Evolutionary conservation across 176 grass and related monocot genomes (phyloP).

Genomic region (Themeda triandra): DNA sequence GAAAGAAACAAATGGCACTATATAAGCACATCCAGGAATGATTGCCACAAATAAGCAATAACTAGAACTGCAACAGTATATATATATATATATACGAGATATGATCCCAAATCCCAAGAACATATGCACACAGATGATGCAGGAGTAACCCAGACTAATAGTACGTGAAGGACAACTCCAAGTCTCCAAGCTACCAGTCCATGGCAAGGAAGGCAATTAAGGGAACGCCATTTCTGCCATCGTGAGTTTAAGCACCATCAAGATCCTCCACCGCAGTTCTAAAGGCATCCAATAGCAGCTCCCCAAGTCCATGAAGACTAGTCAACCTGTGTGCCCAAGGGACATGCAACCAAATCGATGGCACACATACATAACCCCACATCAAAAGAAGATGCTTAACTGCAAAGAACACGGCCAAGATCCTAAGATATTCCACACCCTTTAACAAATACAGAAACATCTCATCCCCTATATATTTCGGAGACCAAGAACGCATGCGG

Average conservation of each 20-base stretch:
- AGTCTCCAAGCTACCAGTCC: not conserved
- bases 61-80: not conserved
- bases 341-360: conserved; percentile 1
- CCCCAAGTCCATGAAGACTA: not conserved
- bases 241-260: not conserved
- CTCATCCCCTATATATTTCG: not conserved
- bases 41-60: not conserved
- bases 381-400: conserved; percentile 28
- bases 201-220: not conserved
- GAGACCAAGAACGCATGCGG: conserved; percentile 7
- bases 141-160: not conserved
- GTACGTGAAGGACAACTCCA: not conserved
- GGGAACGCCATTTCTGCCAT: not conserved
- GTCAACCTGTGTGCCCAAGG: conserved; percentile 20
- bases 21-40: not conserved
- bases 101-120: not conserved
- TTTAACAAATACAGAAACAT: not conserved
- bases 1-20: not conserved
- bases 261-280: not conserved
- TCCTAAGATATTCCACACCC: not conserved
- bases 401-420: not conserved
- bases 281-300: conserved; percentile 26
- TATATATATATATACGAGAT: too few species aligned
- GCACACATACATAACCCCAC: not conserved
- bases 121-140: conserved; percentile 14